Conservation (phyloP, 805 yeast genomes). For the Kodamaea jinghongensis region DNA sequence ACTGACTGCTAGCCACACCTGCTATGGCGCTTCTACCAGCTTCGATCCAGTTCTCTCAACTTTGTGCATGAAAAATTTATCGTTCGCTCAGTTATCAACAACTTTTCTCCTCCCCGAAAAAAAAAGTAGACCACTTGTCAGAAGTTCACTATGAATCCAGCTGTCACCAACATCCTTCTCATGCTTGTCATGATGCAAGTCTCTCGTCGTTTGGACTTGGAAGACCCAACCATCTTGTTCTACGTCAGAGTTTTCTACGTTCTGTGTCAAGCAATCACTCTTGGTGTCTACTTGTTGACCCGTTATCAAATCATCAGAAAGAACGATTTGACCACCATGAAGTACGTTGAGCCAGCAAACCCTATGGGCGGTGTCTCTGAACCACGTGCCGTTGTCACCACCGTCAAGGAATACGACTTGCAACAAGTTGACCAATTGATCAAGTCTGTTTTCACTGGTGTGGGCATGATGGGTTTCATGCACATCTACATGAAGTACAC, state of each 20-base stretch:
- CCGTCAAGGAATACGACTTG: conserved; percentile 92
- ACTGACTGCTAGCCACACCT: too few relatives aligned
- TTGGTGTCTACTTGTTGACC: conserved; percentile 64
- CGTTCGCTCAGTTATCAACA: too few relatives aligned
- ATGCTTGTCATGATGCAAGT: conserved; percentile 97
- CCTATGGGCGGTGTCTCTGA: conserved; percentile 75
- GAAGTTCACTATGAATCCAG: conserved; percentile 67
- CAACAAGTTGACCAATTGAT: conserved; percentile 76
- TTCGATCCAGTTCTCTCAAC: too few relatives aligned
- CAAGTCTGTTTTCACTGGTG: conserved; percentile 79
- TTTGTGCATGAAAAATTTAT: too few relatives aligned
- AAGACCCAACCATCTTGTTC: conserved; percentile 69
- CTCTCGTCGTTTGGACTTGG: conserved; percentile 83
- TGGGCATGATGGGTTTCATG: conserved; percentile 98
- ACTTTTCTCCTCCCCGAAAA: too few relatives aligned
- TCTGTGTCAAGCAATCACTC: conserved; percentile 61
- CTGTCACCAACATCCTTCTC: conserved; percentile 77
- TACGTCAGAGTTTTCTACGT: conserved; percentile 74
- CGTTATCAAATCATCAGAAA: conserved; percentile 60
- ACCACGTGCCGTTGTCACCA: conserved; percentile 76
- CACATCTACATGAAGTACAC: conserved; percentile 96
- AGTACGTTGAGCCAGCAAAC: conserved; percentile 83
- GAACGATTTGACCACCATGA: conserved; percentile 89
- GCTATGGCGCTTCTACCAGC: too few relatives aligned
- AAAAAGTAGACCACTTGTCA: neutral